phyloP scores from a whole-genome alignment of 2,329 filamentous ascomycete genomes.

The Epicoccum nigrum region DNA sequence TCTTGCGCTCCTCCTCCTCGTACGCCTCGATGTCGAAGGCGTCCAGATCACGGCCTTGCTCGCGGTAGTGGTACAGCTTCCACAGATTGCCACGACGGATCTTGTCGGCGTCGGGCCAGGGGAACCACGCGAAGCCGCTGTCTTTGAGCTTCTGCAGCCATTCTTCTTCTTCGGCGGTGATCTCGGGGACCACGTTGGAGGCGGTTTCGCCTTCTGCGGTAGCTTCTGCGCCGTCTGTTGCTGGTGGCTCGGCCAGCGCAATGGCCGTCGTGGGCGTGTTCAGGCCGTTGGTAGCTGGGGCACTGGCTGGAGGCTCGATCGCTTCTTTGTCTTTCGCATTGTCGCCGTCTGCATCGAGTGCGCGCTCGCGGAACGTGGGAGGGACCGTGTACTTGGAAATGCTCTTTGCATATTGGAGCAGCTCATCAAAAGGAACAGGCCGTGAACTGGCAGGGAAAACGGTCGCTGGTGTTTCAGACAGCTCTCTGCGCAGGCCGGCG shows the following conservation, averaged over 20 bases:
- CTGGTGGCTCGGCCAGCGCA: constrained; percentile 25
- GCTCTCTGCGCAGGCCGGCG: constrained; percentile 73
- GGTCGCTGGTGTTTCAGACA: constrained; percentile 59
- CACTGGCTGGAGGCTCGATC: constrained; percentile 28
- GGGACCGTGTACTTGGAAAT: constrained; percentile 83
- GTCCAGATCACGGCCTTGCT: constrained; percentile 27
- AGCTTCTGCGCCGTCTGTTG: constrained; percentile 29
- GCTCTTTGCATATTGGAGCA: constrained; percentile 77
- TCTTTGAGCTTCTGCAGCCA: constrained; percentile 43
- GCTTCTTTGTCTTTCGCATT: constrained; percentile 28
- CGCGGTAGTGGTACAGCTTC: constrained; percentile 33
- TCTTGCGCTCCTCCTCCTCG: constrained; percentile 27
- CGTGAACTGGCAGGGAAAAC: constrained; percentile 49
- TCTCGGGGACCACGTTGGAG: constrained; percentile 21
- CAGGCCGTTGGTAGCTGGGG: constrained; percentile 35
- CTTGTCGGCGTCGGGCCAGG: constrained; percentile 75
- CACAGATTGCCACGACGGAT: constrained; percentile 71
- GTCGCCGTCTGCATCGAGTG: constrained; percentile 20
- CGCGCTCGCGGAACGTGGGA: constrained; percentile 56
- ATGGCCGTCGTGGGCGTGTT: constrained; percentile 38
- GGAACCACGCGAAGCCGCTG: constrained; percentile 61
- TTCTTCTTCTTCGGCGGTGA: constrained; percentile 42
- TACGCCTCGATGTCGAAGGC: constrained; percentile 31
- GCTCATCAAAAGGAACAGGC: constrained; percentile 70
- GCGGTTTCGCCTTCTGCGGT: constrained; percentile 22